Evolutionary conservation across 176 grass and related monocot species (phyloP).

Genomic region (Aegilops sharonensis): DNA sequence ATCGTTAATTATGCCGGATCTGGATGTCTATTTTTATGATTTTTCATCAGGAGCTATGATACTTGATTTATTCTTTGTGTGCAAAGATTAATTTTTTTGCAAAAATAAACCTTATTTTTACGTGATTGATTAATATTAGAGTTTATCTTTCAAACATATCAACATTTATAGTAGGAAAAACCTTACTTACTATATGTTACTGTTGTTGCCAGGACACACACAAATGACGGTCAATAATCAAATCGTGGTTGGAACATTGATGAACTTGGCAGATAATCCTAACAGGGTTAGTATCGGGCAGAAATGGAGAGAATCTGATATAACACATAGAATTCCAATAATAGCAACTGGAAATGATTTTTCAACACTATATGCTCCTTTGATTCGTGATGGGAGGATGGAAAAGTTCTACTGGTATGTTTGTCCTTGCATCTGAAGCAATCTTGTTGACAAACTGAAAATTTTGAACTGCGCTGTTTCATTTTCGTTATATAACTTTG

Average conservation of each 20-base stretch:
- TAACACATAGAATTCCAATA: conserved; percentile 77
- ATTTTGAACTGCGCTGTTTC: neutral
- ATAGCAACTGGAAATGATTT: conserved; percentile 93
- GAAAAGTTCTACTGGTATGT: conserved; percentile 93
- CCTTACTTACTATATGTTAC: neutral
- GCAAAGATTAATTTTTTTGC: neutral
- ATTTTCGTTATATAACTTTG: neutral
- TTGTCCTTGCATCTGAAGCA: conserved; percentile 21
- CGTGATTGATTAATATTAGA: neutral
- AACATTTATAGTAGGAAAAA: neutral
- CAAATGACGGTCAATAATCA: conserved; percentile 99
- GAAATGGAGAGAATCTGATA: conserved; percentile 88
- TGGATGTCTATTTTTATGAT: neutral
- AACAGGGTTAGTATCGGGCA: conserved; percentile 88
- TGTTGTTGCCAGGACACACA: conserved; percentile 71
- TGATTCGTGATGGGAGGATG: conserved; percentile 91
- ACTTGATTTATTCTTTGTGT: neutral
- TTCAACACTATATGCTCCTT: conserved; percentile 90
- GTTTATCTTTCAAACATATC: conserved; percentile 8
- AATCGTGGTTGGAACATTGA: conserved; percentile 88
- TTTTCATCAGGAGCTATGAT: neutral
- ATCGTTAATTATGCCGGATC: neutral
- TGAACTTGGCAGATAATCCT: conserved; percentile 96
- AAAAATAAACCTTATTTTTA: neutral
- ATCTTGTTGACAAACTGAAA: conserved; percentile 3